phyloP scores from a whole-genome alignment of 352 stramenopile species.

The Halophytophthora polymorphica region DNA sequence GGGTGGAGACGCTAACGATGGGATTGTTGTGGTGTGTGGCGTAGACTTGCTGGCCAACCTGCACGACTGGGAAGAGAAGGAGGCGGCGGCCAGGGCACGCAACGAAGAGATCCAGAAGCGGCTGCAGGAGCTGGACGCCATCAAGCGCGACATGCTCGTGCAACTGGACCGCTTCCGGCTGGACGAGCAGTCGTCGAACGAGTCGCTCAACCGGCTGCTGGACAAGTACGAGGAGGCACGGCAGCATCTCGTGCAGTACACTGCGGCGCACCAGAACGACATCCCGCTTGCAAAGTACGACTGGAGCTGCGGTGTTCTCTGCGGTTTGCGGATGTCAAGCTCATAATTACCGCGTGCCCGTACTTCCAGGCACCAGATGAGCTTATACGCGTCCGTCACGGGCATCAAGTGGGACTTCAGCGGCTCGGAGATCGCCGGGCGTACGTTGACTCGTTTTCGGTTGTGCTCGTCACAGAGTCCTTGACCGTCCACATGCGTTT shows the following conservation, averaged over 20 bases:
- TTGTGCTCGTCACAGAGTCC: too few relatives aligned
- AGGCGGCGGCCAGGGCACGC: constrained; percentile 32
- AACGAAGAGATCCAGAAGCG: constrained; percentile 52
- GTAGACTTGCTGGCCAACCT: constrained; percentile 59
- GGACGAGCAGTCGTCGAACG: constrained; percentile 68
- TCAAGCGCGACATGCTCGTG: constrained; percentile 64
- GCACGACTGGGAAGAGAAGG: constrained; percentile 65
- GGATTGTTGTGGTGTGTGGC: neutral
- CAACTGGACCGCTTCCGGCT: constrained; percentile 65
- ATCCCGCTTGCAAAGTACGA: constrained; percentile 66
- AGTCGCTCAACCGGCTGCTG: constrained; percentile 53
- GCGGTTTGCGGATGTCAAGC: constrained; percentile 1
- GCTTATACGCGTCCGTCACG: constrained; percentile 66
- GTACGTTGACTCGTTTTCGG: constrained; percentile 13
- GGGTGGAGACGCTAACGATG: neutral
- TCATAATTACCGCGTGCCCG: too few relatives aligned
- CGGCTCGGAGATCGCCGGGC: constrained; percentile 41
- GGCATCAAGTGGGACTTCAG: constrained; percentile 82
- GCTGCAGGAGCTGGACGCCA: constrained; percentile 59
- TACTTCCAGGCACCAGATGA: constrained; percentile 81
- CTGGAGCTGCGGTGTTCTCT: neutral
- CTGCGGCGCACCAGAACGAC: constrained; percentile 61
- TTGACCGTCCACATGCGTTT: too few relatives aligned
- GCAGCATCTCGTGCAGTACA: constrained; percentile 57
- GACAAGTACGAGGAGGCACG: constrained; percentile 68